Percentiles rank a stretch among this genome's conserved stretches.
These are phyloP conservation scores for Kondoa malvinella DNA, from an alignment of 768 basidiomycete species.

Conservation along the genomic window DNA sequence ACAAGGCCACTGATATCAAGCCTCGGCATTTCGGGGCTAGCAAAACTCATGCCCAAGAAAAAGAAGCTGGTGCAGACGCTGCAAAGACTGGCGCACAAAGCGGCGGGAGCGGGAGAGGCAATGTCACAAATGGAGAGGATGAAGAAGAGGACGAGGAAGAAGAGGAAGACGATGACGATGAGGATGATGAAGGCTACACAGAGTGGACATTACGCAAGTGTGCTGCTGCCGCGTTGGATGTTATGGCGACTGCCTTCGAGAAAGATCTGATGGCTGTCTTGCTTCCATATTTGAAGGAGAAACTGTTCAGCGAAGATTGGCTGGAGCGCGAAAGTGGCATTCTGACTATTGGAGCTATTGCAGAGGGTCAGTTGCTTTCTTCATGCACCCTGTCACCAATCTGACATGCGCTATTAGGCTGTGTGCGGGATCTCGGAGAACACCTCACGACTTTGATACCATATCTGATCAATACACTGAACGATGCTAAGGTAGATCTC, in stretches of 20 bases:
- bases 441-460: constrained; percentile 86
- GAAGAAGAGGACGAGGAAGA: constrained; percentile 82
- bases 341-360: constrained; percentile 90
- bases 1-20: constrained; percentile 90
- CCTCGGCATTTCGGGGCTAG: constrained; percentile 67
- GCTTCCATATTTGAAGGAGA: constrained; percentile 73
- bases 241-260: constrained; percentile 81
- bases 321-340: constrained; percentile 87
- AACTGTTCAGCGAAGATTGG: constrained; percentile 87
- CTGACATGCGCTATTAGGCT: constrained; percentile 42
- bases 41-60: constrained; percentile 60
- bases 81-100: constrained; percentile 9
- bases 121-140: constrained; percentile 62
- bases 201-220: constrained; percentile 99
- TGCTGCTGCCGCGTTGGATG: constrained; percentile 90
- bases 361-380: constrained; percentile 53
- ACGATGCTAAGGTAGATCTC: constrained; percentile 64
- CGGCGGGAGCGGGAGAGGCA: constrained; percentile 27
- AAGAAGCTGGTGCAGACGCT: constrained; percentile 11
- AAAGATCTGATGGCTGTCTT: constrained; percentile 76
- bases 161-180: constrained; percentile 72
- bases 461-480: constrained; percentile 74
- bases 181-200: constrained; percentile 89
- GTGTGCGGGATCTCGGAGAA: constrained; percentile 86
- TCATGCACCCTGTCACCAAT: neutral